These are phyloP conservation scores for Actinomucor elegans DNA, from an alignment of 371 early-diverging fungal species.

Conservation along the genomic window DNA sequence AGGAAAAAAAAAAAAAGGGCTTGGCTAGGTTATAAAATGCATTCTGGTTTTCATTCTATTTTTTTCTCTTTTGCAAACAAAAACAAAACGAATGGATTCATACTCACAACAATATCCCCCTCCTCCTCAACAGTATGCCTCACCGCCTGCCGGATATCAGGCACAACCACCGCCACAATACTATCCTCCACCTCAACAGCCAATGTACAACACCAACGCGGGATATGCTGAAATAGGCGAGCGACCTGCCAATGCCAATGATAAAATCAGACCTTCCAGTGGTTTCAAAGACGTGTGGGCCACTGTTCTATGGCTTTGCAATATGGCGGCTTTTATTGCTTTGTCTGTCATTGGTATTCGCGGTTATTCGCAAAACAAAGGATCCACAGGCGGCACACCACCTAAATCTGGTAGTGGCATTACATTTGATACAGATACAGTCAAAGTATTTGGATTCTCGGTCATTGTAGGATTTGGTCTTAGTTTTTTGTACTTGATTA, in stretches of 20 bases:
- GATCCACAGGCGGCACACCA: conserved; percentile 22
- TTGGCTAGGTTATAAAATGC: too few relatives aligned
- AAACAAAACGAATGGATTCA: too few relatives aligned
- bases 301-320: conserved; percentile 54
- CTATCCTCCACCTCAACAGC: conserved; percentile 2
- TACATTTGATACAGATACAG: conserved; percentile 40
- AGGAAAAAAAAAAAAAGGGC: too few relatives aligned
- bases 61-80: too few relatives aligned
- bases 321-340: conserved; percentile 63
- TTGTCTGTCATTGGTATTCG: conserved; percentile 57
- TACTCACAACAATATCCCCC: conserved; percentile 3
- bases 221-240: conserved; percentile 12
- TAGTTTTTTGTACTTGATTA: conserved; percentile 50
- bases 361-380: conserved; percentile 15
- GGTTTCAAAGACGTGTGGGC: conserved; percentile 77
- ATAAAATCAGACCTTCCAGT: conserved; percentile 33
- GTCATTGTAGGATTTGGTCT: conserved; percentile 53
- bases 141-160: background rate
- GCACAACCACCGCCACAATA: conserved; percentile 9
- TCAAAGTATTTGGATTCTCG: conserved; percentile 56
- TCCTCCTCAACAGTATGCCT: background rate
- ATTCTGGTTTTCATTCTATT: too few relatives aligned
- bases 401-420: conserved; percentile 33
- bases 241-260: conserved; percentile 8
- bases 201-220: background rate